Base-by-base conservation (phyloP, 2,329 filamentous ascomycete species). In the Eutypa lata region DNA sequence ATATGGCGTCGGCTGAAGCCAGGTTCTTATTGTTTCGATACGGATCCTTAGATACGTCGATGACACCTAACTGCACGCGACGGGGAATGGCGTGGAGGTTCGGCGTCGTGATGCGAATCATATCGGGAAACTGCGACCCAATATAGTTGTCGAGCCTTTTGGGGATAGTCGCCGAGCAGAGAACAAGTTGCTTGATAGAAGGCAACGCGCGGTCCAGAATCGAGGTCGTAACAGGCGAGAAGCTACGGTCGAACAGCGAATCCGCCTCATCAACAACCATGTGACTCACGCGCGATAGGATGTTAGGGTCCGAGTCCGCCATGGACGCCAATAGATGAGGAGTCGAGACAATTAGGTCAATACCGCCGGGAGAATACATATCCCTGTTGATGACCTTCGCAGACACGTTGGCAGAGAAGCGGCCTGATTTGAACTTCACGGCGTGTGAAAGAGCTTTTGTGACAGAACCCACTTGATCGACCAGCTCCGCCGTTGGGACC, bases 91-190 rank as follows among this genome's bases (percentile, higher is more conserved):
- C 91, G 72, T 99, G 94, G 1, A 99, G 81, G 66, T 97, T 97
- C 0, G 94, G 94, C 0, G 94, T 99, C 1, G 93, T 93, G 57
- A 99, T 86, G 55, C 94, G 88, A 45, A 80, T 77, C 73, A 96
- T 91, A 61, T 89, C 80, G 0, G 94, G 93, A 70, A 92, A 97
- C 57, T 87, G 86, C 56, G 84, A 83, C 49, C 84, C 83, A n/a
- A 99, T 81, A 69, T 89, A 91, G 59, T 83, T 87, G 74, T 99
- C 94, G 18, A 99, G 82, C 61, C 89, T 90, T 58, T 88, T 84
- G 2, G 95, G 94, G 56, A 99, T 97, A 5, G 94, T 99, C 49
- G 94, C 94, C 3, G 93, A 97, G 76, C 94, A 99, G 58, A 97
- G 83, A 46, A 99, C 80, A 22, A 99, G 79, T 68, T 96, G 90